Evolutionary conservation across 805 yeast genomes (phyloP), one percentile per base, ranked within the genome.

Genomic region (Zygoascus ofunaensis): DNA sequence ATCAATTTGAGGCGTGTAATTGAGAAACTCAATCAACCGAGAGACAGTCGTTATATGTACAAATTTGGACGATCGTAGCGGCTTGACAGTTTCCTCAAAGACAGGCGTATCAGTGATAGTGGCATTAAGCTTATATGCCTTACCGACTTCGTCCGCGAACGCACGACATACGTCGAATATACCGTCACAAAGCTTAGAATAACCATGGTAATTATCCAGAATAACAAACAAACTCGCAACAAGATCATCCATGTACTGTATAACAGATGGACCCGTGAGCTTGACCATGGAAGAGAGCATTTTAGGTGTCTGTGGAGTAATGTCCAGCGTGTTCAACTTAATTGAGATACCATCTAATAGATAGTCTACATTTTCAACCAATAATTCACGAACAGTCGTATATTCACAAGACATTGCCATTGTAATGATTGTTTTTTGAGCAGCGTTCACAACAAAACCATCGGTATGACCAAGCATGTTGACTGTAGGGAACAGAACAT

Each of bases 191-290:
- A 92, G 64, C 14, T 70, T 67, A 1, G 79, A 66, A 59, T 90
- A 90, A 0, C 90, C 94, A 62, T 89, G 95, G 56, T 82, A 90
- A 43, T 79, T 69, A 62, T 90, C 97, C 41, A 90, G 68, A 30
- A 89, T 64, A 17, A 80, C 76, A 59, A 90, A 87, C 49, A 87
- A 72, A 2, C 87, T 77, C 39, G 78, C 74, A 17, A 90, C 66
- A 1, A 90, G 70, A 59, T 90, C 97, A 41, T 70, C 75, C 42
- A 90, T 69, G 47, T 78, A 85, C 26, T 72, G 69, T 12, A 87
- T 65, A 20, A 87, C 66, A 24, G 73, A 67, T 7, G 73, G 65
- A 0, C 96, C 96, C 0, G 89, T 80, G 21, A 87, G 68, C 51
- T 72, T 76, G 23, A 86, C 70, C 38, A 90, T 63, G 3, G 86